phyloP scores from a whole-genome alignment of 108 stramenopile genomes.

The Nitzschia sp. region DNA sequence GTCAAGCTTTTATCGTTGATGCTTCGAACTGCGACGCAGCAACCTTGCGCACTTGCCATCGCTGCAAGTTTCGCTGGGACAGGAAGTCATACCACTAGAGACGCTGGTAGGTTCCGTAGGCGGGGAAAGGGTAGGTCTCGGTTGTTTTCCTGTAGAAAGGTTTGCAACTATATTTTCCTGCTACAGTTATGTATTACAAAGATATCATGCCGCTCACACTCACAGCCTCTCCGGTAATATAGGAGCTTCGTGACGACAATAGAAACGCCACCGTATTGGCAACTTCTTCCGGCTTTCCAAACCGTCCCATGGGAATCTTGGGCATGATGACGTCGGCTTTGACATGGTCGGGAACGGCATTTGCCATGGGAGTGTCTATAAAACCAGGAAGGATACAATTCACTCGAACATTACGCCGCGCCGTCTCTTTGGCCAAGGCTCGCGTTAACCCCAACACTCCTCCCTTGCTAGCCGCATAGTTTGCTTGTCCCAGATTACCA shows the following conservation, averaged over 20 bases:
- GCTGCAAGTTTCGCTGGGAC: too few species aligned
- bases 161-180: too few species aligned
- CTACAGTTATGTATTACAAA: too few species aligned
- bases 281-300: constrained; percentile 68
- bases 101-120: too few species aligned
- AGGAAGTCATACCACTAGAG: too few species aligned
- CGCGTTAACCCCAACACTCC: constrained; percentile 73
- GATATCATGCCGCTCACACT: constrained; percentile 72
- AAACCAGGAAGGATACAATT: constrained; percentile 82
- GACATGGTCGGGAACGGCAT: constrained; percentile 62
- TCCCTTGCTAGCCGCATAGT: constrained; percentile 86
- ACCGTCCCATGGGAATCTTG: constrained; percentile 52
- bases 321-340: constrained; percentile 19
- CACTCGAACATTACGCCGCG: constrained; percentile 50
- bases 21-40: too few species aligned
- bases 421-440: constrained; percentile 79
- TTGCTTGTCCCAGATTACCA: constrained; percentile 81
- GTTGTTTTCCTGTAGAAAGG: too few species aligned
- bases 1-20: too few species aligned
- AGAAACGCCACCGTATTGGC: constrained; percentile 63
- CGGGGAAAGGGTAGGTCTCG: too few species aligned
- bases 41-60: too few species aligned
- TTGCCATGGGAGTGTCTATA: constrained; percentile 76
- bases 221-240: constrained; percentile 72
- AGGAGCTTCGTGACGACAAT: constrained; percentile 60